Base-by-base conservation (phyloP, 768 basidiomycete genomes). In the Boletus barrowsii region DNA sequence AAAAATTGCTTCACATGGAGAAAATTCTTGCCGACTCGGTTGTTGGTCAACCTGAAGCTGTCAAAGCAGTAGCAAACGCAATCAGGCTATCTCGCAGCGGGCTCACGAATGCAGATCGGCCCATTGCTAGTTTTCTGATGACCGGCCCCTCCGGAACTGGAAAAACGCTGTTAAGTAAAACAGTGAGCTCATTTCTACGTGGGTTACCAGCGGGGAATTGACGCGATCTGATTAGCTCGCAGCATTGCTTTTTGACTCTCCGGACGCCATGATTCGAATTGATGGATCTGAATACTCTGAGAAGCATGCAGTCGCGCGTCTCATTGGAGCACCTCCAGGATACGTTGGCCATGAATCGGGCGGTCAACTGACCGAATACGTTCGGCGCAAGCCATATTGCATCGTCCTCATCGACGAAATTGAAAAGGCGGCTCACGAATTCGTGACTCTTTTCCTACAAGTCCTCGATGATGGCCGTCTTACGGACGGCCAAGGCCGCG, bases 261-360 rank as follows among this genome's bases (percentile, higher is more conserved):
- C 89, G 10, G 86, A 93, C 60, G 90, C 91, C 17, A 88, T 96
- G 87, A 90, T 95, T 61, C 86, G 93, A 48, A 83, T 97, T 62
- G 95, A 98, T 63, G 91, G 87, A 62, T 90, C 90, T 18, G 93
- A 98, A 67, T 96, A 98, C 72, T 93, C 92, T 17, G 92, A 92
- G 57, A 83, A 82, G 65, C 88, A 90, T 60, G 80, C 86, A 7
- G 81, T 90, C 52, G 78, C 85, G n/a, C 77, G 87, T 36, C 75
- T 89, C 45, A 83, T 89, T 49, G 81, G 81, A 41, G 75, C 81
- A 18, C 90, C 90, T 51, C 88, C 90, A 49, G 90, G 95, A 37
- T 98, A 96, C 67, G 87, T 98, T 40, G 96, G 95, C 2, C 84
- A 96, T 68, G 93, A 96, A 63, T 79, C 84, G 33, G 90, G 91